These are phyloP conservation scores for Monilinia vaccinii-corymbosi DNA, from an alignment of 2,329 filamentous ascomycete species.

Conservation along the genomic window DNA sequence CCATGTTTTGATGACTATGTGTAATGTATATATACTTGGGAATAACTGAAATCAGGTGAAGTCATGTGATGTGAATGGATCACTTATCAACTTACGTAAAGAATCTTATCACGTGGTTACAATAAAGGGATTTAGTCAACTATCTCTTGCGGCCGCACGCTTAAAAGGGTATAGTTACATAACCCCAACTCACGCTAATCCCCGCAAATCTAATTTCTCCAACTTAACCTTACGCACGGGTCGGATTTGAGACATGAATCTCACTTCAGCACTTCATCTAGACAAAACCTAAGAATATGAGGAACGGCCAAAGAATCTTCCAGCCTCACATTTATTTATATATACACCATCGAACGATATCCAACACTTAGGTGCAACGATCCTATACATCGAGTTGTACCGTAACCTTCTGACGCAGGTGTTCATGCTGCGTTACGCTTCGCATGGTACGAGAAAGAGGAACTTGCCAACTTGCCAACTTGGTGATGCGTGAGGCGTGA, in stretches of 20 bases:
- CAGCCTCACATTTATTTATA: neutral
- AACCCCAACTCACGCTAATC: neutral
- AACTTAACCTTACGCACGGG: neutral
- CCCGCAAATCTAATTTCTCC: neutral
- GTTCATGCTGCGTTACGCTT: neutral
- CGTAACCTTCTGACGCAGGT: neutral
- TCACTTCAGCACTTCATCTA: neutral
- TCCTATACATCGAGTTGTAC: neutral
- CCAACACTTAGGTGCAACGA: neutral
- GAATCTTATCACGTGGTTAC: too few relatives aligned
- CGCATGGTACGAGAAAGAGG: neutral
- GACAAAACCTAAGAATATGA: neutral
- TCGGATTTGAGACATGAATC: neutral
- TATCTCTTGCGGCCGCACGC: too few relatives aligned
- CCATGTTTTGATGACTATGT: neutral
- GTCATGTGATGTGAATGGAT: neutral
- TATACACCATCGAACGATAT: conserved; percentile 1
- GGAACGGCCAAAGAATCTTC: neutral
- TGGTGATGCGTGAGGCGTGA: neutral
- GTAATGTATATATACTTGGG: too few relatives aligned
- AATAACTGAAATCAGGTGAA: neutral
- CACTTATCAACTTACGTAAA: neutral
- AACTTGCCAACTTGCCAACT: too few relatives aligned
- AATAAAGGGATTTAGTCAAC: too few relatives aligned
- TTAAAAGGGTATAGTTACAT: too few relatives aligned